Base-by-base conservation (phyloP, 805 yeast species). In the Lipomyces lipofer region DNA sequence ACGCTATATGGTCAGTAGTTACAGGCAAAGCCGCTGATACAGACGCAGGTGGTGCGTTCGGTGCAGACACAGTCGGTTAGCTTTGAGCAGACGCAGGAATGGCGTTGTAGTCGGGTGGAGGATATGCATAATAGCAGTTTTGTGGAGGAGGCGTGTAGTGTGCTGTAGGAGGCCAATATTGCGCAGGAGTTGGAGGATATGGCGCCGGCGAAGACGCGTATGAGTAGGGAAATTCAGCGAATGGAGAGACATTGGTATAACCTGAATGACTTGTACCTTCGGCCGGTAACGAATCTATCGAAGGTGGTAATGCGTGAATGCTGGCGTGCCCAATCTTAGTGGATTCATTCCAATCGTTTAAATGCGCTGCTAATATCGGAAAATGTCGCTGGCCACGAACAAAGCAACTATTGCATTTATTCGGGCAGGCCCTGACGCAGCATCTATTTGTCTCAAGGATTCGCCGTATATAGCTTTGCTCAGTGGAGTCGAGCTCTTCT, bases 331-430 rank as follows among this genome's bases (percentile, higher is more conserved):
- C 39, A 35, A 35, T 15, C 22, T 35, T 35, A 35, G 21, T 35
- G 24, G 39, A 35, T 13, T 35, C 39, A 6, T 35, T 35, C 39
- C 39, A 35, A 35, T 35, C 39, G 39, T 35, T 35, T 35, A 33
- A 19, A 33, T 33, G 17, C 17, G n/a, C 17, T 21, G 39, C 39
- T 35, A 24, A 15, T 35, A 35, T 35, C 39, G 24, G 39, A 35
- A 35, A 35, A 35, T 35, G 22, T 17, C 22, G 21, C 19, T 15
- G 39, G 39, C 39, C 21, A 35, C 39, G 39, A 35, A 35, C 39
- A n/a, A 35, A 35, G 39, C 24, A 35, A 35, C 13, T 35, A 35
- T 35, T 35, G 39, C 39, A 21, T 17, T 15, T 35, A 35, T 35
- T 35, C 9, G 39, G 13, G 21, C 22, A 35, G 39, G 39, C 9